A percentile compares a stretch with the other conserved stretches of the same genome.
Conservation (phyloP, 805 yeast genomes). For the Kodamaea leandrae region DNA sequence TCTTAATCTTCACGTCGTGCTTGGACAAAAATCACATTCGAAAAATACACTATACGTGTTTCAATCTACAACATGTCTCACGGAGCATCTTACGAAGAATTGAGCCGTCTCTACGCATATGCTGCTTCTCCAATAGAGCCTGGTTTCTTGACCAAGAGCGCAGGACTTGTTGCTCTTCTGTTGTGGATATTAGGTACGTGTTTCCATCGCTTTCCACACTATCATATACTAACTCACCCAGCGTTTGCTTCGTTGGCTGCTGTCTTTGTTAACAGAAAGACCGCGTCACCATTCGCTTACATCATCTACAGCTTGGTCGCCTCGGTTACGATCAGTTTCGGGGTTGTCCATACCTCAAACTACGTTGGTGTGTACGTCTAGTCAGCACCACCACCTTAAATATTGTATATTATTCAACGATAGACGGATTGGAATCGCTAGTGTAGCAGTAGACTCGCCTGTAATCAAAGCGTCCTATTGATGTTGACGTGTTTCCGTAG, state of each 20-base stretch:
- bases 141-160: conserved; percentile 16
- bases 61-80: conserved; percentile 17
- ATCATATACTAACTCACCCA: conserved; percentile 21
- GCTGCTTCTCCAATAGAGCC: conserved; percentile 25
- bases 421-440: too few species aligned
- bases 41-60: too few species aligned
- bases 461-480: too few species aligned
- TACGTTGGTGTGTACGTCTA: conserved; percentile 44
- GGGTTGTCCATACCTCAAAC: conserved; percentile 37
- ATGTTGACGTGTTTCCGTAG: too few species aligned
- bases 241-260: conserved; percentile 31
- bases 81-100: conserved; percentile 31
- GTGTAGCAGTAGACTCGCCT: too few species aligned
- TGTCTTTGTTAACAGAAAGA: conserved; percentile 28
- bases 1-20: too few species aligned
- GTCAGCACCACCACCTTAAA: too few species aligned
- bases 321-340: conserved; percentile 36
- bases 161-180: conserved; percentile 21
- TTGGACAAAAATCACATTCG: too few species aligned
- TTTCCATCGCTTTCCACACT: not conserved
- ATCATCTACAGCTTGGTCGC: conserved; percentile 33
- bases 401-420: conserved; percentile 2
- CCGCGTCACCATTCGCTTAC: conserved; percentile 22
- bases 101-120: conserved; percentile 18
- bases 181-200: conserved; percentile 25